These are phyloP conservation scores for Pseudozyma flocculosa DNA, from an alignment of 1,284 basidiomycete species.

Conservation along the genomic window DNA sequence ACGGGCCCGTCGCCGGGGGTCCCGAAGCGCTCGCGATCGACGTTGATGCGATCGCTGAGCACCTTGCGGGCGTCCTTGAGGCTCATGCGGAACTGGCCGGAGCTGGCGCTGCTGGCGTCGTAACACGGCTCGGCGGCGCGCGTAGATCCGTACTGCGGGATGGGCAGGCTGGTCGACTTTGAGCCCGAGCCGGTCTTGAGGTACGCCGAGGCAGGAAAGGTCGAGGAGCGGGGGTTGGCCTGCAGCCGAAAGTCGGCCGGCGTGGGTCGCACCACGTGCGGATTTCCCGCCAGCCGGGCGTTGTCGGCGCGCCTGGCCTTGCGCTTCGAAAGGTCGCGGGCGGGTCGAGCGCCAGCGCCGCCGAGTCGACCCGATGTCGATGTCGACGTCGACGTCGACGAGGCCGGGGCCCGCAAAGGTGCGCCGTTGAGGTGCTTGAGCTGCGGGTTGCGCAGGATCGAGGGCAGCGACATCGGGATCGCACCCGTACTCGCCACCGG, in stretches of 20 bases:
- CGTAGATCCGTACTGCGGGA: constrained; percentile 4
- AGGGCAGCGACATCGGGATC: constrained; percentile 31
- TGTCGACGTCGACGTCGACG: too few species aligned
- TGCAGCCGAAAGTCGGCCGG: constrained; percentile 36
- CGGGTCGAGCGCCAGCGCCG: background rate
- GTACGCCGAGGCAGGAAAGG: constrained; percentile 8
- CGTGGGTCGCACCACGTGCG: constrained; percentile 35
- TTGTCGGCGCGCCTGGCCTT: constrained; percentile 38
- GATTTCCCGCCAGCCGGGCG: constrained; percentile 37
- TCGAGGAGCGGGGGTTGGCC: constrained; percentile 36
- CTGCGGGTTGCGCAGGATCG: constrained; percentile 17
- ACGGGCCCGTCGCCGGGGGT: constrained; percentile 1
- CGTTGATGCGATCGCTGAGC: constrained; percentile 7
- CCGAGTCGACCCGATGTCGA: too few species aligned
- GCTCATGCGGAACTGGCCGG: constrained; percentile 41
- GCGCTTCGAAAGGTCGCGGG: background rate
- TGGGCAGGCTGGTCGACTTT: constrained; percentile 7
- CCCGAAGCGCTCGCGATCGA: too few species aligned
- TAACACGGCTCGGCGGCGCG: constrained; percentile 11
- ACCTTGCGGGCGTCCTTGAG: constrained; percentile 40
- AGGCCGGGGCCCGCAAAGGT: background rate
- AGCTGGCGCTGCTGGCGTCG: constrained; percentile 19
- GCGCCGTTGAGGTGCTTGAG: background rate
- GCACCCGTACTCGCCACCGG: constrained; percentile 5
- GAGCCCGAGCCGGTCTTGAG: background rate